phyloP scores from a whole-genome alignment of 345 rosid species.

The Noccaea bulbosa region DNA sequence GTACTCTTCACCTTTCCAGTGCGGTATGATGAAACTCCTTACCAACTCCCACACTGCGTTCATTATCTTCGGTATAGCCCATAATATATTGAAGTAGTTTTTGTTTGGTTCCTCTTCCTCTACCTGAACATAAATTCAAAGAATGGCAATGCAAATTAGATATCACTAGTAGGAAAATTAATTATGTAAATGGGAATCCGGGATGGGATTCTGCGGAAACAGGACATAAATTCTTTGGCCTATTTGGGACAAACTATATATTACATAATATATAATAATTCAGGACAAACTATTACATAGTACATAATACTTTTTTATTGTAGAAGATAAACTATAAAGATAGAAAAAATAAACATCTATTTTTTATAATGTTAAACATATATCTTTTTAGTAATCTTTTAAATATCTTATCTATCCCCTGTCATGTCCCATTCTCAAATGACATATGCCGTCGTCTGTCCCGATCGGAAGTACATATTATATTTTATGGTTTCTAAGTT shows the following conservation, averaged over 20 bases:
- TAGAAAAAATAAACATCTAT: no score
- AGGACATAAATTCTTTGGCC: not conserved
- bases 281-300: no score
- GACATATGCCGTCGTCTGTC: not conserved
- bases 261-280: not conserved
- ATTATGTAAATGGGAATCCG: not conserved
- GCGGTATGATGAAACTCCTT: conserved; percentile 57
- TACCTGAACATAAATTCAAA: conserved; percentile 45
- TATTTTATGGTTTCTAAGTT: no score
- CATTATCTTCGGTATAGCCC: conserved; percentile 51
- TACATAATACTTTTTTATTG: no score
- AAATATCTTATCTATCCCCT: not conserved
- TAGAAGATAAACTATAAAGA: not conserved
- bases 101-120: conserved; percentile 66
- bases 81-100: conserved; percentile 58
- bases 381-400: not conserved
- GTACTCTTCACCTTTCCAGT: conserved; percentile 48
- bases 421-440: not conserved
- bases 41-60: conserved; percentile 68
- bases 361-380: not conserved
- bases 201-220: not conserved
- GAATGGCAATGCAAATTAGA: not conserved
- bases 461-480: not conserved
- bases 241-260: not conserved
- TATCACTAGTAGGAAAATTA: not conserved